Conservation (phyloP, 1,284 basidiomycete genomes). For the Leccinum solheimii region DNA sequence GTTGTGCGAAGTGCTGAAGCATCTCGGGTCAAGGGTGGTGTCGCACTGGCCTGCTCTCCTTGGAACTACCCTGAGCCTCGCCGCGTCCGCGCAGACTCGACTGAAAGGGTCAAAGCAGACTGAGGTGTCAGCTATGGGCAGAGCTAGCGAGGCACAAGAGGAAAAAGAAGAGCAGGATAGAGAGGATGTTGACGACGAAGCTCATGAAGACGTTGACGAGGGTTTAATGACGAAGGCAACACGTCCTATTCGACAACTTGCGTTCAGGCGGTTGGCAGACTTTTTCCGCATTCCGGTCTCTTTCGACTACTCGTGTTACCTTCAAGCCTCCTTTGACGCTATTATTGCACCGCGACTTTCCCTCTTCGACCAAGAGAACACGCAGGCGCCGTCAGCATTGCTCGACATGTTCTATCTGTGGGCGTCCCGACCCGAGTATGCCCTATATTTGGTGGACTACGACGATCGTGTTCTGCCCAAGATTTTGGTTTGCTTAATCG, state of each 20-base stretch:
- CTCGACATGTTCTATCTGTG: conserved; percentile 87
- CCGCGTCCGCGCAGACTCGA: conserved; percentile 61
- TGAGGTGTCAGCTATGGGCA: conserved; percentile 17
- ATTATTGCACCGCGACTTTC: conserved; percentile 85
- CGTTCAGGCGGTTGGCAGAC: conserved; percentile 84
- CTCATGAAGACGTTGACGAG: conserved; percentile 31
- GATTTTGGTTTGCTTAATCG: conserved; percentile 60
- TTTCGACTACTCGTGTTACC: conserved; percentile 79
- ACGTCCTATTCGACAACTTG: conserved; percentile 76
- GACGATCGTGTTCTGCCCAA: conserved; percentile 52
- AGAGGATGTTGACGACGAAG: conserved; percentile 31
- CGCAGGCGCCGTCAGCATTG: conserved; percentile 88
- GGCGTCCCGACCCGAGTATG: conserved; percentile 62
- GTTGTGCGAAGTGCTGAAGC: conserved; percentile 80
- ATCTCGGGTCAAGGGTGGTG: conserved; percentile 73
- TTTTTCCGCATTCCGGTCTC: conserved; percentile 76
- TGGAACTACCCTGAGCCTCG: conserved; percentile 63
- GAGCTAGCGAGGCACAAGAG: conserved; percentile 35
- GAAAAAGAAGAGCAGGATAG: conserved; percentile 42
- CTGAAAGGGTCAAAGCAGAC: conserved; percentile 21
- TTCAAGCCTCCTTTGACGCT: conserved; percentile 64
- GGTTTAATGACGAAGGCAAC: conserved; percentile 45
- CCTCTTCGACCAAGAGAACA: conserved; percentile 81
- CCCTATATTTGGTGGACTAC: conserved; percentile 66
- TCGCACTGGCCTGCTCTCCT: conserved; percentile 75